These are phyloP conservation scores for Atractiella rhizophila DNA, from an alignment of 768 basidiomycete species.

Conservation along the genomic window DNA sequence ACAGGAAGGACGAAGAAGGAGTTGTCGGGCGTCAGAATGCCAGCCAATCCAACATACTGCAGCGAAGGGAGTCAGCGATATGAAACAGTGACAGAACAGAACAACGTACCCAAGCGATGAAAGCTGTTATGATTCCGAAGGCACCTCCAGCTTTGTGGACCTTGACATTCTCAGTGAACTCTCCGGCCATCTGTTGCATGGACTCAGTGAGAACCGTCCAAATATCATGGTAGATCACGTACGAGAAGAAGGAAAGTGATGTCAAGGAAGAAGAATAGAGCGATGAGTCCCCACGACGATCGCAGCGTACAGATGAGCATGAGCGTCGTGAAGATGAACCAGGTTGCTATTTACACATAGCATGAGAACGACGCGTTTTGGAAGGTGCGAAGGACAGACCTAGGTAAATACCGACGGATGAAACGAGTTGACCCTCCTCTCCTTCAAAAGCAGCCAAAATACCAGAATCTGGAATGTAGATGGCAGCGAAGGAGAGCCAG, in stretches of 20 bases:
- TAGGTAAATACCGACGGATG: slow-evolving; percentile 47
- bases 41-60: slow-evolving; percentile 21
- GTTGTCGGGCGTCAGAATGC: slow-evolving; percentile 21
- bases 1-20: slow-evolving; percentile 21
- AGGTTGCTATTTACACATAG: too few species aligned
- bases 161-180: slow-evolving; percentile 14
- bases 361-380: too few species aligned
- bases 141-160: slow-evolving; percentile 21
- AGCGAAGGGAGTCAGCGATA: background rate
- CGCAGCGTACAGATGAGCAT: slow-evolving; percentile 21
- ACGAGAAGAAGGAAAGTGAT: slow-evolving; percentile 14
- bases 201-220: too few species aligned
- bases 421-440: slow-evolving; percentile 23
- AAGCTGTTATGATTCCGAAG: slow-evolving; percentile 20
- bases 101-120: slow-evolving; percentile 2
- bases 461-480: slow-evolving; percentile 45
- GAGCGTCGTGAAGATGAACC: slow-evolving; percentile 13
- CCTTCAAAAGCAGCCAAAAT: slow-evolving; percentile 31
- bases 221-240: too few species aligned
- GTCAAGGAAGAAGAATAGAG: slow-evolving; percentile 24
- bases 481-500: slow-evolving; percentile 58
- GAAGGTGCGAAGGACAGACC: slow-evolving; percentile 43
- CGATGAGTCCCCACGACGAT: slow-evolving; percentile 22
- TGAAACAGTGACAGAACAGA: background rate
- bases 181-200: too few species aligned